Evolutionary conservation across 1,139 yeast species (phyloP).

Genomic region (Zygosaccharomyces pseudobailii): DNA sequence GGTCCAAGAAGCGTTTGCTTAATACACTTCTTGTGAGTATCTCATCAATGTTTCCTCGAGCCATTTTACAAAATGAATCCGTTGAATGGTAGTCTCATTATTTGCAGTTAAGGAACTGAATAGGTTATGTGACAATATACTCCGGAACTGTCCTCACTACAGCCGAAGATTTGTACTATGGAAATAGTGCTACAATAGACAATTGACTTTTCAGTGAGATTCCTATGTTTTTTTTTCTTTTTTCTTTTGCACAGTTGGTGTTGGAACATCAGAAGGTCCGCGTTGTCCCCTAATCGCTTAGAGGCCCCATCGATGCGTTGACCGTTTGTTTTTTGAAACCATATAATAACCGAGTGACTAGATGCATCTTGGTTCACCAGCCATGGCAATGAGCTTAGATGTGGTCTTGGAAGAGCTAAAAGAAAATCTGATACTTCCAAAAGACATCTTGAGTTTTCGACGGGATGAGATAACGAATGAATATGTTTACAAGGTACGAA

Average conservation of each 20-base stretch:
- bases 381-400: constrained; percentile 3
- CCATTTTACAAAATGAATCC: no score
- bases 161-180: neutral
- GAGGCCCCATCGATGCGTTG: neutral
- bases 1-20: neutral
- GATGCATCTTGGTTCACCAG: neutral
- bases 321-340: neutral
- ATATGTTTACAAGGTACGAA: constrained; percentile 19
- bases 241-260: neutral
- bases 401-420: constrained; percentile 20
- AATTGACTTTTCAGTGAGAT: no score
- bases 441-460: constrained; percentile 15
- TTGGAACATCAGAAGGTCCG: neutral
- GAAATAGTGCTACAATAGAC: no score
- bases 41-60: no score
- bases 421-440: constrained; percentile 27
- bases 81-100: no score
- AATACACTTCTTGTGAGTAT: no score
- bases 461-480: constrained; percentile 9
- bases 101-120: no score
- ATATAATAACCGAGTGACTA: neutral
- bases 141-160: no score
- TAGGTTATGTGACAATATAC: no score
- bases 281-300: neutral
- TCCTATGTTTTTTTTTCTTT: neutral